Evolutionary conservation across 257 asterid genomes (phyloP).

Genomic region (Petrea volubilis): DNA sequence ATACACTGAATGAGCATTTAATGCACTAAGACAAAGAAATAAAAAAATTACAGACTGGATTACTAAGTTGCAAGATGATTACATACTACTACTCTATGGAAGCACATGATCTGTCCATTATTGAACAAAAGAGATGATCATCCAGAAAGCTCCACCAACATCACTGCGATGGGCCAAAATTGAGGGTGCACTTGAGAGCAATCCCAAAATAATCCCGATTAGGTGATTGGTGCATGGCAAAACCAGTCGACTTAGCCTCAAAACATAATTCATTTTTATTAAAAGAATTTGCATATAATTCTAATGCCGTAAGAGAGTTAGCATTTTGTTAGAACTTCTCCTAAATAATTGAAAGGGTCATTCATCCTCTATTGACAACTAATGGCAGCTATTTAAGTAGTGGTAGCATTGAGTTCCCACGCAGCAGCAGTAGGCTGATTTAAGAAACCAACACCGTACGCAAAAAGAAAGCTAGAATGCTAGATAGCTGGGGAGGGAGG

Average conservation of each 20-base stretch:
- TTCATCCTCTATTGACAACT: neutral
- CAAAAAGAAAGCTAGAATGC: neutral
- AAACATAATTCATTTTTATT: neutral
- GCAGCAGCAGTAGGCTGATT: neutral
- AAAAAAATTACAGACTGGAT: slow-evolving; percentile 14
- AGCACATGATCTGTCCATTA: slow-evolving; percentile 8
- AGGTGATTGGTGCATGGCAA: neutral
- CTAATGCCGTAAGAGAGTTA: neutral
- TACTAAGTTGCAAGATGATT: slow-evolving; percentile 13
- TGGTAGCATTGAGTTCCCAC: neutral
- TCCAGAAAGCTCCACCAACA: slow-evolving; percentile 10
- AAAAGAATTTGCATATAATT: neutral
- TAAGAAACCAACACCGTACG: neutral
- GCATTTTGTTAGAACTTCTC: slow-evolving; percentile 1
- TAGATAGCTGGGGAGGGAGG: neutral
- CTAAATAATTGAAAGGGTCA: neutral
- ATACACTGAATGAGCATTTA: slow-evolving; percentile 30
- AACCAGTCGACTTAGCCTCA: neutral
- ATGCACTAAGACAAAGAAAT: slow-evolving; percentile 12
- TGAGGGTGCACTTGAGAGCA: slow-evolving; percentile 9
- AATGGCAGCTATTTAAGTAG: too few species aligned
- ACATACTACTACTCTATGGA: too few species aligned
- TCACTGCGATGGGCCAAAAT: neutral
- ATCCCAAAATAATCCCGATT: neutral
- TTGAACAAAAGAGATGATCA: neutral